Base-by-base conservation (phyloP, 495 filamentous ascomycete genomes). In the Talaromyces thailandensis region DNA sequence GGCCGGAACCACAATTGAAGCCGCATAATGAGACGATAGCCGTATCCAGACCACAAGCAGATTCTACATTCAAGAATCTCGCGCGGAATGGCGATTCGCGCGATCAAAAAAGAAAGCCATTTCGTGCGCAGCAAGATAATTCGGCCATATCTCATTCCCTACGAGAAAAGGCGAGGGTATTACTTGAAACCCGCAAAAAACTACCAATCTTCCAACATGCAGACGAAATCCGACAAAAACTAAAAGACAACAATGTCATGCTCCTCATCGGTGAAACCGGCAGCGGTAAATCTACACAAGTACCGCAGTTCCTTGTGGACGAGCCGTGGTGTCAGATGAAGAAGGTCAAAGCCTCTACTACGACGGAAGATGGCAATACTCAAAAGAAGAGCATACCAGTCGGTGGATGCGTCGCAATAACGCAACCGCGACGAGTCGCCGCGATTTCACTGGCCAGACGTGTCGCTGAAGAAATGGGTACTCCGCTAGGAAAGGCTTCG, bases 271-370 rank as follows among this genome's bases (percentile, higher is more conserved):
- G 95, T 73, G 93, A 96, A 68, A 99, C 95, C 1, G 95, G 95
- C 71, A 93, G 88, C 37, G 95, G 95, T 68, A 99, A 99, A 75
- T 92, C 88, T 79, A 99, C 95, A 0, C 95, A 99, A 71, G 88
- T 96, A 11, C 93, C 93, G 0, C 95, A 98, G 65, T 96, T 96
- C 52, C 76, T 99, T 16, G 80, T 86, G 40, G 76, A 87, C 29
- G 89, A 96, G 65, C 73, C 81, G 23, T 98, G 93, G 90, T 93
- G 89, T 69, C 82, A 79, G 56, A 80, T 79, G 63, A 78, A 75
- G 52, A 82, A 71, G 32, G 77, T 83, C 24, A 81, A 72, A 51
- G 28, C 25, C 8, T 4, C 37, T 0, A 68, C 87, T 21, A 66
- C 71, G 6, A 61, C 70, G 32, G 61, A 75, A 45, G 69, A 76